phyloP scores from a whole-genome alignment of 371 early-diverging fungal genomes.

The Rhizopus arrhizus region DNA sequence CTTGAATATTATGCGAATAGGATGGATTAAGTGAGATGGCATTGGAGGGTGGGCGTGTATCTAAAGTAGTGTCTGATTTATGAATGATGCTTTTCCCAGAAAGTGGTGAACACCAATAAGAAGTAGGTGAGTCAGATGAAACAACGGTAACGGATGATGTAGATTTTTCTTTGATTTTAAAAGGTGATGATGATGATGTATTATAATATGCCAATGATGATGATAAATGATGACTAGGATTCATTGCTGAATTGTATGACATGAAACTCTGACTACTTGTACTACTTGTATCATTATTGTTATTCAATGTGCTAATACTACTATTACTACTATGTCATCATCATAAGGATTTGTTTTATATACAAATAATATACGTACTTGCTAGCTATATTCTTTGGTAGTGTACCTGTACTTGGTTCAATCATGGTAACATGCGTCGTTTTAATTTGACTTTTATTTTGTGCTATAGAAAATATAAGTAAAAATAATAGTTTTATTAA shows the following conservation, averaged over 20 bases:
- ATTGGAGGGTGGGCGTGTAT: conserved; percentile 20
- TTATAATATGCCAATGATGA: conserved; percentile 45
- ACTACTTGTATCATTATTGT: conserved; percentile 1
- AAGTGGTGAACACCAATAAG: conserved; percentile 38
- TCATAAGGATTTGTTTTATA: not conserved
- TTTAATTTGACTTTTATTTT: not conserved
- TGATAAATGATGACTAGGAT: conserved; percentile 27
- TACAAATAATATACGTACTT: not conserved
- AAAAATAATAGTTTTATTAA: not conserved
- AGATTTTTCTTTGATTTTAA: conserved; percentile 45
- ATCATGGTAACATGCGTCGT: conserved; percentile 2
- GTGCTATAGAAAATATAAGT: not conserved
- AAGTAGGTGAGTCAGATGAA: conserved; percentile 36
- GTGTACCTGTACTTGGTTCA: conserved; percentile 7
- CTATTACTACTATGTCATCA: not conserved
- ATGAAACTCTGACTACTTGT: conserved; percentile 10
- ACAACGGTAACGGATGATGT: conserved; percentile 39
- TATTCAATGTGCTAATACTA: not conserved
- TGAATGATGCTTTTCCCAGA: conserved; percentile 11
- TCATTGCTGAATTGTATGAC: conserved; percentile 26
- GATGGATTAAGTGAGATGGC: conserved; percentile 10
- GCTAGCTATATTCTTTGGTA: conserved; percentile 20
- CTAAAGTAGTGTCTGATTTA: conserved; percentile 5
- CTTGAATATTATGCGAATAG: conserved; percentile 1
- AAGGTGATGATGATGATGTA: conserved; percentile 39